Percentiles rank a stretch among this genome's conserved stretches.
phyloP scores from a whole-genome alignment of 768 basidiomycete genomes.

The Leccinum ochraceum region DNA sequence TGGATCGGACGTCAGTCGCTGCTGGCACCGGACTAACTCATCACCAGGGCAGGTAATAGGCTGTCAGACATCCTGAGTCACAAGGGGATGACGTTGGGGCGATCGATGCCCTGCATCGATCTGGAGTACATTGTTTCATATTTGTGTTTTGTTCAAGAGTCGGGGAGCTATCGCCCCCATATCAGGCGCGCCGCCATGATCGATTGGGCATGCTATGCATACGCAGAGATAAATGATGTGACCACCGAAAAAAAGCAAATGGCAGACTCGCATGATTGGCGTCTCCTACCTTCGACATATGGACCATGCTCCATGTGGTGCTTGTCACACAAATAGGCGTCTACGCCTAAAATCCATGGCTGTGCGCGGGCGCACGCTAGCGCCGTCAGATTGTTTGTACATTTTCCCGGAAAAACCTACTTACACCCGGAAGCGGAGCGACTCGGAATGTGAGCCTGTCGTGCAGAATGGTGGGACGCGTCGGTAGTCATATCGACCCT shows the following conservation, averaged over 20 bases:
- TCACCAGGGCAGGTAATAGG: background rate
- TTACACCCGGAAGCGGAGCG: background rate
- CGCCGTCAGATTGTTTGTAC: background rate
- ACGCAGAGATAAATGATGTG: background rate
- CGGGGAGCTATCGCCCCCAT: background rate
- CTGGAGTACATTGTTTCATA: background rate
- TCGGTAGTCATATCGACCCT: background rate
- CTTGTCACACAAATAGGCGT: background rate
- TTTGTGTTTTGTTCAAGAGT: background rate
- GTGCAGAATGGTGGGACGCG: background rate
- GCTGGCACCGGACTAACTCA: background rate
- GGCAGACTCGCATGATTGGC: background rate
- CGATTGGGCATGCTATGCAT: background rate
- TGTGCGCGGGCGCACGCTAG: background rate
- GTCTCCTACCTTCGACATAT: background rate
- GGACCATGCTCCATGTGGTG: background rate
- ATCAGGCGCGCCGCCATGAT: background rate
- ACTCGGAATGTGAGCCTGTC: background rate
- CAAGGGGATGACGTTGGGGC: background rate
- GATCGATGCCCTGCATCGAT: slow-evolving; percentile 7
- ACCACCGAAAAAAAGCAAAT: slow-evolving; percentile 1
- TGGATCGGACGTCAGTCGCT: background rate
- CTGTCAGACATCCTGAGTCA: background rate
- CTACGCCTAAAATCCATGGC: background rate
- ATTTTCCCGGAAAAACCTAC: background rate